Evolutionary conservation across 2,329 filamentous ascomycete species (phyloP).

Genomic region (Aspergillus latus): DNA sequence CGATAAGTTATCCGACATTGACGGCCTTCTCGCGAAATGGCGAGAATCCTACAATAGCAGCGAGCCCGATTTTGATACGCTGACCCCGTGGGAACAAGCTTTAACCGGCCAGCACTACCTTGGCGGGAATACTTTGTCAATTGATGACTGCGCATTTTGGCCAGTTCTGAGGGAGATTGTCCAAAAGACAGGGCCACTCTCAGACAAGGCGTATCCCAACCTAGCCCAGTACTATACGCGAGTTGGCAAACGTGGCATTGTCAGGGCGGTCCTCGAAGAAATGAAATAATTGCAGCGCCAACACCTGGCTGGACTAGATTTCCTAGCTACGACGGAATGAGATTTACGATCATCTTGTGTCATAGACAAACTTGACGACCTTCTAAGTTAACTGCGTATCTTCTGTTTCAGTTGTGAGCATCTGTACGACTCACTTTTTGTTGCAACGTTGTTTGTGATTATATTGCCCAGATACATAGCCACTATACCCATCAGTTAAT

Average conservation of each 20-base stretch:
- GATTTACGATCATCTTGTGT: background rate
- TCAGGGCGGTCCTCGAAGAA: constrained; percentile 34
- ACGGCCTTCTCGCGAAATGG: constrained; percentile 32
- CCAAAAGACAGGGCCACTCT: constrained; percentile 24
- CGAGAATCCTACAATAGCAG: constrained; percentile 24
- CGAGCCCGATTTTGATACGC: constrained; percentile 13
- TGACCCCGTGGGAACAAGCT: constrained; percentile 36
- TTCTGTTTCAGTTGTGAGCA: too few species aligned
- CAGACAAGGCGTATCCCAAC: constrained; percentile 30
- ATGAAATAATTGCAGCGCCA: constrained; percentile 1
- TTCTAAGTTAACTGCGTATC: too few species aligned
- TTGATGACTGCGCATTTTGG: constrained; percentile 49
- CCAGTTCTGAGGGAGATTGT: constrained; percentile 43
- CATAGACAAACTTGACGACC: background rate
- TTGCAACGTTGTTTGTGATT: background rate
- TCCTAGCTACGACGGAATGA: background rate
- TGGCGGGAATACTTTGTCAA: constrained; percentile 35
- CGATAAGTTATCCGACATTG: constrained; percentile 28
- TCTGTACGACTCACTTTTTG: background rate
- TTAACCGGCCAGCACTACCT: constrained; percentile 37
- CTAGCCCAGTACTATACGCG: constrained; percentile 40
- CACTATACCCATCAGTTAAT: background rate
- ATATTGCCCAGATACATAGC: background rate
- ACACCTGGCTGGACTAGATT: background rate
- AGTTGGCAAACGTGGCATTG: constrained; percentile 40